Conservation (phyloP, 108 stramenopile species). For the Aurantiochytrium sp. region DNA sequence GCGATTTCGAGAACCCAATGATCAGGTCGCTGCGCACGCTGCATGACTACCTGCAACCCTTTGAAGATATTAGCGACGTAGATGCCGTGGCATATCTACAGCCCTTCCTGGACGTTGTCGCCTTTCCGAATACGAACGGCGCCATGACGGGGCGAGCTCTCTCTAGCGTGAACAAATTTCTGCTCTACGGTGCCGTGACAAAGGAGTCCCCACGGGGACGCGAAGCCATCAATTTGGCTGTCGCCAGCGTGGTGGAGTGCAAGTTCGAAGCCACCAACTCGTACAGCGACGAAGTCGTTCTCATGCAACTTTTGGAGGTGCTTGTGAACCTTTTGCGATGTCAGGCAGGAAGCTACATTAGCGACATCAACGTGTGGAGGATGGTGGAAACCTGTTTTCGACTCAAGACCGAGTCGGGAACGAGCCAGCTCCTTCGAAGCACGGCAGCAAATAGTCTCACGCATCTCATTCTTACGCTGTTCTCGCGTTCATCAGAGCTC, state of each 20-base stretch:
- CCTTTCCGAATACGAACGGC: conserved; percentile 39
- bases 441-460: conserved; percentile 34
- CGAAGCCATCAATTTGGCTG: conserved; percentile 33
- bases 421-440: conserved; percentile 34
- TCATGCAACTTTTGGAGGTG: conserved; percentile 54
- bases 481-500: conserved; percentile 18
- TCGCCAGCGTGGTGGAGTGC: conserved; percentile 33
- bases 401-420: conserved; percentile 25
- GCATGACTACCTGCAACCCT: conserved; percentile 45
- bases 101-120: conserved; percentile 50
- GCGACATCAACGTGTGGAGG: conserved; percentile 39
- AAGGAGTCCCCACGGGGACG: conserved; percentile 36
- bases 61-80: conserved; percentile 47
- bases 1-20: conserved; percentile 40
- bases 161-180: conserved; percentile 47
- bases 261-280: conserved; percentile 52
- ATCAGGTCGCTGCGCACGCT: conserved; percentile 37
- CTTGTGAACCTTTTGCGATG: conserved; percentile 36
- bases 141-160: conserved; percentile 53
- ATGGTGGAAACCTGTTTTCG: conserved; percentile 35
- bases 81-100: conserved; percentile 37
- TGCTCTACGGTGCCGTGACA: conserved; percentile 49
- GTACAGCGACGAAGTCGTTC: conserved; percentile 47
- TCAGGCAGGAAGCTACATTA: conserved; percentile 34
- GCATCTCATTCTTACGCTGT: conserved; percentile 37